Conservation (phyloP, 192 early-diverging fungal species). For the Phycomyces blakesleeanus region DNA sequence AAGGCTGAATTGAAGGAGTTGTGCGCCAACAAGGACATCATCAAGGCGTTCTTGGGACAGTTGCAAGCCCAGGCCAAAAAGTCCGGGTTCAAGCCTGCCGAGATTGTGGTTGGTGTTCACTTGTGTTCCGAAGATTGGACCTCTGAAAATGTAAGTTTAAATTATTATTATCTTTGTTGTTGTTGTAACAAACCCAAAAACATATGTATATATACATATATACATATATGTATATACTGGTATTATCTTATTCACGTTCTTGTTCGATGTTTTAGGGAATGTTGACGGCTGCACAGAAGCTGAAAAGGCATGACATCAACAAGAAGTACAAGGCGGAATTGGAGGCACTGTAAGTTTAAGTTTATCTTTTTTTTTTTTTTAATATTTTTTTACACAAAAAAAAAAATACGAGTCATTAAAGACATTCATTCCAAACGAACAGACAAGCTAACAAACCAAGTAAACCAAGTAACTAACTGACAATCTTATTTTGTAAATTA, state of each 20-base stretch:
- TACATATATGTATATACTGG: too few relatives aligned
- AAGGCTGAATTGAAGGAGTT: constrained; percentile 48
- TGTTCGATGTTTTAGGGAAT: constrained; percentile 62
- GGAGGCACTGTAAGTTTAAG: constrained; percentile 43
- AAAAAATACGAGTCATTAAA: too few relatives aligned
- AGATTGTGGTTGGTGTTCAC: constrained; percentile 65
- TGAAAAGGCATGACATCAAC: constrained; percentile 78
- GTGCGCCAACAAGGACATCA: constrained; percentile 52
- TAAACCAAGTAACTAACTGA: too few relatives aligned
- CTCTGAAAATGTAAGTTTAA: constrained; percentile 55
- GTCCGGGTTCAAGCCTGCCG: constrained; percentile 66
- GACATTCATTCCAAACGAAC: too few relatives aligned
- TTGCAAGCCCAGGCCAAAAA: constrained; percentile 53
- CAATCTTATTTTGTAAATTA: too few relatives aligned
- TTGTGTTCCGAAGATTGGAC: constrained; percentile 86
- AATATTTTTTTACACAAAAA: too few relatives aligned
- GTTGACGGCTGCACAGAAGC: constrained; percentile 94
- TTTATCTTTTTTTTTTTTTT: neutral
- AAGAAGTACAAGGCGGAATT: constrained; percentile 61
- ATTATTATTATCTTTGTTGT: too few relatives aligned
- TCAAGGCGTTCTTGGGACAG: constrained; percentile 42
- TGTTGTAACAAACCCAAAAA: too few relatives aligned
- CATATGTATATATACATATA: too few relatives aligned
- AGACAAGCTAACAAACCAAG: too few relatives aligned
- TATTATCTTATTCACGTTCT: neutral